phyloP scores from a whole-genome alignment of 2,329 filamentous ascomycete species.

The Pseudogymnoascus sp. region DNA sequence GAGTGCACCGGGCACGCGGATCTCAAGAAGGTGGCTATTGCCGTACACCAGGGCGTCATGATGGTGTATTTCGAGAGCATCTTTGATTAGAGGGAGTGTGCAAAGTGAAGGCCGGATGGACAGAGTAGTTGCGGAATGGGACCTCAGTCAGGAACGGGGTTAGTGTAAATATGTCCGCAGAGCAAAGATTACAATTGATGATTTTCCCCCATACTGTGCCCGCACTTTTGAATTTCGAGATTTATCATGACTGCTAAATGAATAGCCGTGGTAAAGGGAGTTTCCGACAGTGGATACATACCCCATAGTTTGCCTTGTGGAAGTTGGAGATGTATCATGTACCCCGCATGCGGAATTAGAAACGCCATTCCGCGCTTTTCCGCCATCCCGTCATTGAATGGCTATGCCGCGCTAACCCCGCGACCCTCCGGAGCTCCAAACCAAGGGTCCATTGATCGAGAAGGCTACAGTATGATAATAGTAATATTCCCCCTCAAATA shows the following conservation, averaged over 20 bases:
- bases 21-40: constrained; percentile 32
- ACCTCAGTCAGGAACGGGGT: background rate
- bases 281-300: background rate
- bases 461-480: constrained; percentile 2
- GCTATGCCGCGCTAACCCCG: constrained; percentile 5
- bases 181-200: background rate
- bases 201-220: background rate
- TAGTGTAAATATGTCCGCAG: background rate
- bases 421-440: background rate
- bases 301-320: background rate
- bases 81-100: background rate
- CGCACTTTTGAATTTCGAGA: background rate
- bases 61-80: constrained; percentile 15
- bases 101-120: background rate
- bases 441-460: background rate
- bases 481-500: background rate
- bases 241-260: background rate
- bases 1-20: constrained; percentile 45
- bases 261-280: background rate
- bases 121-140: background rate
- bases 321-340: background rate
- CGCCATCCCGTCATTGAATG: constrained; percentile 1
- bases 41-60: constrained; percentile 16
- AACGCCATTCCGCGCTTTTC: background rate
- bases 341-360: constrained; percentile 2